phyloP scores from a whole-genome alignment of 768 basidiomycete genomes.

The Mycena indigotica region DNA sequence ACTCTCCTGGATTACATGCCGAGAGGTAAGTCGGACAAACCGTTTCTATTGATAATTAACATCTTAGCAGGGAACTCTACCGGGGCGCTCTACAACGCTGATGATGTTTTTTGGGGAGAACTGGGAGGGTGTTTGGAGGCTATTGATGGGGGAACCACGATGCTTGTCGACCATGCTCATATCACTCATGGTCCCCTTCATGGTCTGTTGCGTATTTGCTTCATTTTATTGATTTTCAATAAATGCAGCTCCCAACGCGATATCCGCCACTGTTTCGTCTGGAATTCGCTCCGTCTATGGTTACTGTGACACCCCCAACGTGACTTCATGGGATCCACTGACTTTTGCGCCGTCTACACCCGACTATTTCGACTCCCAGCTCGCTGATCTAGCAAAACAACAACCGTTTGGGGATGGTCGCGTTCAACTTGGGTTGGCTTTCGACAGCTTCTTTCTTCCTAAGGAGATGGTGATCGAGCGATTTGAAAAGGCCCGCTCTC shows the following conservation, averaged over 20 bases:
- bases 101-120: constrained; percentile 20
- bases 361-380: constrained; percentile 6
- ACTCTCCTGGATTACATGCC: constrained; percentile 14
- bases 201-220: neutral
- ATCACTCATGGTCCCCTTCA: constrained; percentile 13
- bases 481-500: constrained; percentile 1
- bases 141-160: constrained; percentile 15
- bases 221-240: neutral
- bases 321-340: constrained; percentile 12
- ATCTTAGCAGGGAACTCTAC: neutral
- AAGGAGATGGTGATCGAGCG: constrained; percentile 7
- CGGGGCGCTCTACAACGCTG: constrained; percentile 6
- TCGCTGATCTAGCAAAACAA: constrained; percentile 13
- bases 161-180: constrained; percentile 20
- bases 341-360: neutral
- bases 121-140: constrained; percentile 18
- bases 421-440: constrained; percentile 15
- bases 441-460: constrained; percentile 12
- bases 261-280: constrained; percentile 11
- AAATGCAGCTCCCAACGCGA: constrained; percentile 4
- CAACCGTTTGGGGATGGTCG: constrained; percentile 20
- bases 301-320: neutral
- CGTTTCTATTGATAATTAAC: neutral
- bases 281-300: constrained; percentile 21
- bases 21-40: constrained; percentile 1